Evolutionary conservation across 1,284 basidiomycete genomes (phyloP), one percentile per base, ranked within the genome.

Genomic region (Lentinula novae-zelandiae): DNA sequence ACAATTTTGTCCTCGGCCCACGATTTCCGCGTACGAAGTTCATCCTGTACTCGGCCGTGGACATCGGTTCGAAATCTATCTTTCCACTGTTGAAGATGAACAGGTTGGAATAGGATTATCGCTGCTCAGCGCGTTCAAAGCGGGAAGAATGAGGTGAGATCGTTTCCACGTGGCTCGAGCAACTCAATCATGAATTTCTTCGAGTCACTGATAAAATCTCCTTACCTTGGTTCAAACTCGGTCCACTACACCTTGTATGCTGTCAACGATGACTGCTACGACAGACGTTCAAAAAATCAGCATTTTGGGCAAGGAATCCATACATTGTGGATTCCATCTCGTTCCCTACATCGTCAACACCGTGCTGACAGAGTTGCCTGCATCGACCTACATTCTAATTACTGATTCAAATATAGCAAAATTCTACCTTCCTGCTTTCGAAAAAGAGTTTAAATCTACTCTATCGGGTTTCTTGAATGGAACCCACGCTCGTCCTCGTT

Each of bases 281-380:
- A 60, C 69, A n/a, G 78, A 86, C 72, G 73, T 88, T 49, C 72
- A 79, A 68, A 87, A 84, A 72, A 90, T 97, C 64, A 87, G 90
- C 54, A 96, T 97, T 73, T 82, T 98, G 50, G 91, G 92, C 48
- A 90, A 83, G 66, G 88, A 96, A 49, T 85, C 90, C 53, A 97
- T 98, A 64, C 93, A 94, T 71, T 93, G 92, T 70, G 95, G 95
- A 46, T 96, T 96, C 71, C 92, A 95, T 72, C 85, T 98, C 63
- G 80, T 91, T 61, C 85, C 90, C 3, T 92, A 97, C 82, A 92
- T 96, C 75, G 90, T 88, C 65, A 70, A 80, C 55, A 97, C 93
- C 13, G 85, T 97, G 66, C 76, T 93, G 63, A 72, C 81, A 0
- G 84, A 84, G 4, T 83, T 97, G 38, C 83, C 89, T 0, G 91